A percentile compares a stretch with the other conserved stretches of the same genome.
Conservation (phyloP, 2,329 filamentous ascomycete species). For the Botrytis deweyae region DNA sequence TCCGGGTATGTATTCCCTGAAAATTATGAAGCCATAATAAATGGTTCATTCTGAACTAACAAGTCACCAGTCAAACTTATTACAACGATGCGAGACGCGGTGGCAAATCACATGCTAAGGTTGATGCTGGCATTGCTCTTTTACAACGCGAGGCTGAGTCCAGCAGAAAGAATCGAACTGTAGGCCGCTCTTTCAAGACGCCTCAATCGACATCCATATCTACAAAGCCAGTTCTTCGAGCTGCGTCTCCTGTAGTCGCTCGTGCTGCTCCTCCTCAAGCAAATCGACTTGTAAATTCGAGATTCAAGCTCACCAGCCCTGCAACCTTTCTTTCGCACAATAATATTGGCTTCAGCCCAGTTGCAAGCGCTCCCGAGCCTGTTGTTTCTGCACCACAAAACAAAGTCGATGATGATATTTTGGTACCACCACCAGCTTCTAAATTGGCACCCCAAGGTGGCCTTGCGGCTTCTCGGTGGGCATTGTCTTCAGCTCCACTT, state of each 20-base stretch:
- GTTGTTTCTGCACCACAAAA: not conserved
- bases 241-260: not conserved
- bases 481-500: not conserved
- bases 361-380: not conserved
- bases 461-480: slow-evolving; percentile 8
- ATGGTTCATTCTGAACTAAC: not conserved
- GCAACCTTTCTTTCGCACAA: slow-evolving; percentile 6
- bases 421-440: not conserved
- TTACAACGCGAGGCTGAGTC: slow-evolving; percentile 4
- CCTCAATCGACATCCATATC: not conserved
- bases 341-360: not conserved
- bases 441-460: not conserved
- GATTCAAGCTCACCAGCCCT: slow-evolving; percentile 1
- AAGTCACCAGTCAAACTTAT: not conserved
- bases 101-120: not conserved
- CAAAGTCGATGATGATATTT: not conserved
- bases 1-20: slow-evolving; percentile 4
- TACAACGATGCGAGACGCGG: slow-evolving; percentile 13
- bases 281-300: not conserved
- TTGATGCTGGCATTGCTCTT: slow-evolving; percentile 19
- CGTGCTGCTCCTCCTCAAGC: not conserved
- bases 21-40: not conserved
- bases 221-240: not conserved
- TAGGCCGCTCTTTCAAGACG: slow-evolving; percentile 1
- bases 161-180: slow-evolving; percentile 1